Evolutionary conservation across 1,139 yeast genomes (phyloP).

Genomic region (Nadsonia starkeyi-henricii): DNA sequence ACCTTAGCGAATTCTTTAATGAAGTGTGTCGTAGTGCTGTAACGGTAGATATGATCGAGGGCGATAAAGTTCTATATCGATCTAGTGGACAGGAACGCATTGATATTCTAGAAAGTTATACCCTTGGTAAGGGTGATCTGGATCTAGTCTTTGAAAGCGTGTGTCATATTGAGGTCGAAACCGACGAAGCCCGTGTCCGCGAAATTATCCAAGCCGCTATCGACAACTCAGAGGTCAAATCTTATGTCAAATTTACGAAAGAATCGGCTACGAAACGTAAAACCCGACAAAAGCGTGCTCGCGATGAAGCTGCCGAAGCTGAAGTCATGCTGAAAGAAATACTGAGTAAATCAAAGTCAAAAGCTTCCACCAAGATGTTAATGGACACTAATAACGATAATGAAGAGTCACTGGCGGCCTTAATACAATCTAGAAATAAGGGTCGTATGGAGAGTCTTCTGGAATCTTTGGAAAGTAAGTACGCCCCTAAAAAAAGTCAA

Average conservation of each 20-base stretch:
- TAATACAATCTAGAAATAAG: neutral
- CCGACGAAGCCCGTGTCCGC: conserved; percentile 49
- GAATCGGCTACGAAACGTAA: conserved; percentile 38
- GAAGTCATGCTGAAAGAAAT: conserved; percentile 41
- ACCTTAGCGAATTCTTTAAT: conserved; percentile 56
- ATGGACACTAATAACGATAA: conserved; percentile 14
- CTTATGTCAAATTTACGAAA: conserved; percentile 36
- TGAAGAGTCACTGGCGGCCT: conserved; percentile 5
- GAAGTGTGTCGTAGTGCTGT: conserved; percentile 37
- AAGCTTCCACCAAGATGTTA: conserved; percentile 8
- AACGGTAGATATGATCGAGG: conserved; percentile 59
- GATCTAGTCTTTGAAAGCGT: conserved; percentile 55
- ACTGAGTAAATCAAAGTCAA: conserved; percentile 26
- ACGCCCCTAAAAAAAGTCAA: neutral
- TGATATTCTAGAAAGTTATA: conserved; percentile 50
- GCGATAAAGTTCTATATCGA: conserved; percentile 53
- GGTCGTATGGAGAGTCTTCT: neutral
- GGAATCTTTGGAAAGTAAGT: neutral
- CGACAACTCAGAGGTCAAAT: conserved; percentile 24
- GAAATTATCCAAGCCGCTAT: conserved; percentile 35
- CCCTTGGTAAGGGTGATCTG: conserved; percentile 55
- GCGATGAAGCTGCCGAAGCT: conserved; percentile 57
- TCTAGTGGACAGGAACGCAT: conserved; percentile 47
- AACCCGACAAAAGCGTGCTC: conserved; percentile 40
- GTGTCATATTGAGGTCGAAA: conserved; percentile 60